Evolutionary conservation across 73 alveolate genomes (phyloP), one percentile per base, ranked within the genome.

Genomic region (Urostyla sp.): DNA sequence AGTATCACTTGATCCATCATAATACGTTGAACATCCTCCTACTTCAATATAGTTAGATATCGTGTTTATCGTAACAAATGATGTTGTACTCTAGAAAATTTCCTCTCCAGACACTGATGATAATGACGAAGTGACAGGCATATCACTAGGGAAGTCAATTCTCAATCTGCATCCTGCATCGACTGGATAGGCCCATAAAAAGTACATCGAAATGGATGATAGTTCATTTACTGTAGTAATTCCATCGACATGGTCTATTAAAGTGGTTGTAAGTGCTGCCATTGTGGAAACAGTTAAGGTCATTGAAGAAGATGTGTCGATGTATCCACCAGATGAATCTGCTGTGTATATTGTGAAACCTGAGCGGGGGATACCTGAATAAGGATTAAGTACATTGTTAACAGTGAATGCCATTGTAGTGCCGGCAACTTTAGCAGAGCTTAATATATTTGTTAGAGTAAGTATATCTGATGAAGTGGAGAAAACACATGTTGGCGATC

Each of bases 281-380:
- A 67, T 46, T 0, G 44, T 69, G 5, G 83, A n/a, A 15, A 69
- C 69, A 16, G 67, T 69, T 5, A 69, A 6, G 16, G 72, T 7
- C 18, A 69, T 20, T 8, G 27, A 31, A 69, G 38, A 26, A 7
- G 38, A 46, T 20, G 69, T 5, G 53, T 69, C 83, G 26, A 69
- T 23, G 34, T 69, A 26, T 37, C 8, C 10, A 13, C 83, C 83
- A 69, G 31, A 46, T 18, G 56, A 8, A 48, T 69, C 83, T 28
- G 72, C 69, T 2, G 83, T 69, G 3, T 67, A 48, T 1, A 69
- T 49, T 20, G 4, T 36, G 55, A 69, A 69, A 1, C 83, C 83
- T 48, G 67, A 36, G 56, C 48, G 44, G 1, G 83, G 83, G 23
- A 69, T 44, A 0, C 83, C 83, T 20, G 83, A 69, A 37, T 69